phyloP scores from a whole-genome alignment of 495 filamentous ascomycete species.

The Chaetomium cochliodes region DNA sequence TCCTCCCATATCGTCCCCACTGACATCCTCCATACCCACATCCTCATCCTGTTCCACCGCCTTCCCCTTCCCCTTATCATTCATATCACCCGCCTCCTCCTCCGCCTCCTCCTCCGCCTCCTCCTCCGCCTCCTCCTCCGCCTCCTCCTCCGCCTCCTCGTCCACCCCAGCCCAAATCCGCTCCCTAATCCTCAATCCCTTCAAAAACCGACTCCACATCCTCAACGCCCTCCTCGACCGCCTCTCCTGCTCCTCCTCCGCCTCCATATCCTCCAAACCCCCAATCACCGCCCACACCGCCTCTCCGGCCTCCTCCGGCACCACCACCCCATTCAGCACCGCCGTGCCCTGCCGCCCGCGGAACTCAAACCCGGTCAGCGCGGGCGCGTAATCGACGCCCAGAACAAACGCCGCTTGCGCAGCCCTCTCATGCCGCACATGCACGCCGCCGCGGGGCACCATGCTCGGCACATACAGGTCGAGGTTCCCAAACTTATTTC shows the following conservation, averaged over 20 bases:
- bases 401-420: conserved; percentile 70
- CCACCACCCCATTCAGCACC: conserved; percentile 69
- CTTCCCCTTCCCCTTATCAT: conserved; percentile 9
- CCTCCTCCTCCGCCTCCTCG: conserved; percentile 37
- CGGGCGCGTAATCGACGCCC: conserved; percentile 82
- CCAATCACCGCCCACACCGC: conserved; percentile 66
- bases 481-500: conserved; percentile 84
- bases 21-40: conserved; percentile 27
- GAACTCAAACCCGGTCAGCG: conserved; percentile 87
- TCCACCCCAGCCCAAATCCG: conserved; percentile 60
- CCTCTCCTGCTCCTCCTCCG: conserved; percentile 55
- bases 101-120: conserved; percentile 18
- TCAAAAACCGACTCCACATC: conserved; percentile 74
- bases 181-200: conserved; percentile 73
- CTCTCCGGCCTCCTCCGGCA: conserved; percentile 67
- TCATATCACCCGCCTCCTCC: conserved; percentile 26
- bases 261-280: conserved; percentile 61
- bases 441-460: conserved; percentile 77
- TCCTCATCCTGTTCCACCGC: conserved; percentile 25
- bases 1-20: conserved; percentile 19
- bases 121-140: conserved; percentile 28
- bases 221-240: conserved; percentile 58
- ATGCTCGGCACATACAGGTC: conserved; percentile 92
- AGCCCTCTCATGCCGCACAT: conserved; percentile 62
- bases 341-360: conserved; percentile 79